These are phyloP conservation scores for Pseudogymnoascus sp. DNA, from an alignment of 2,329 filamentous ascomycete species.

Conservation along the genomic window DNA sequence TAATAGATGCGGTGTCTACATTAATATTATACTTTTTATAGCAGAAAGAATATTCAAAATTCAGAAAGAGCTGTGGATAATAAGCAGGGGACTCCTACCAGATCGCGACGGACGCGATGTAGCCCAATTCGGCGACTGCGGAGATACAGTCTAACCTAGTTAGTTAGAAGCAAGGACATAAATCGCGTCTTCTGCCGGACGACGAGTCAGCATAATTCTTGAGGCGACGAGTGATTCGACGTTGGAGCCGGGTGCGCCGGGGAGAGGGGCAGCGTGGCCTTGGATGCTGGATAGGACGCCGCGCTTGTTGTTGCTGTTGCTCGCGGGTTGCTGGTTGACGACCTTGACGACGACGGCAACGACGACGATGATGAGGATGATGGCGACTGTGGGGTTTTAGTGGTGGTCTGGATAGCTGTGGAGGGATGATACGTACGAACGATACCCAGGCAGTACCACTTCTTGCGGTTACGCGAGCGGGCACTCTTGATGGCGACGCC, in stretches of 20 bases:
- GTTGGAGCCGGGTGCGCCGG: slow-evolving; percentile 47
- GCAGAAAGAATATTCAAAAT: too few relatives aligned
- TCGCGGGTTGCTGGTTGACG: slow-evolving; percentile 28
- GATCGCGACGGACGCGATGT: background rate
- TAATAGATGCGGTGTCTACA: slow-evolving; percentile 41
- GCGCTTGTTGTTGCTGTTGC: slow-evolving; percentile 6
- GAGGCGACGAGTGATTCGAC: slow-evolving; percentile 26
- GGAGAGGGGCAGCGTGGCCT: slow-evolving; percentile 8
- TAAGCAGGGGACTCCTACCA: too few relatives aligned
- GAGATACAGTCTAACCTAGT: background rate
- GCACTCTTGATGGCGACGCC: slow-evolving; percentile 73
- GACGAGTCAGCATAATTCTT: background rate
- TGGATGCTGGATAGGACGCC: slow-evolving; percentile 11
- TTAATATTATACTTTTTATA: too few relatives aligned
- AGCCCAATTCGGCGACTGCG: background rate
- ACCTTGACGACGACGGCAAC: slow-evolving; percentile 42
- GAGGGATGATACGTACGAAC: slow-evolving; percentile 35
- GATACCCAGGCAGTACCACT: slow-evolving; percentile 91
- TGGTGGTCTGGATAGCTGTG: slow-evolving; percentile 10
- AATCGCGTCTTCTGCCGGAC: background rate
- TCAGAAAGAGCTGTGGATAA: background rate
- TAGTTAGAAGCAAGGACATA: background rate
- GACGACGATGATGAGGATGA: slow-evolving; percentile 43
- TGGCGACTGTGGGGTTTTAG: slow-evolving; percentile 37
- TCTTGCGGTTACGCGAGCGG: slow-evolving; percentile 70